Evolutionary conservation across 2,329 filamentous ascomycete genomes (phyloP).

Genomic region (Diaporthe sp.): DNA sequence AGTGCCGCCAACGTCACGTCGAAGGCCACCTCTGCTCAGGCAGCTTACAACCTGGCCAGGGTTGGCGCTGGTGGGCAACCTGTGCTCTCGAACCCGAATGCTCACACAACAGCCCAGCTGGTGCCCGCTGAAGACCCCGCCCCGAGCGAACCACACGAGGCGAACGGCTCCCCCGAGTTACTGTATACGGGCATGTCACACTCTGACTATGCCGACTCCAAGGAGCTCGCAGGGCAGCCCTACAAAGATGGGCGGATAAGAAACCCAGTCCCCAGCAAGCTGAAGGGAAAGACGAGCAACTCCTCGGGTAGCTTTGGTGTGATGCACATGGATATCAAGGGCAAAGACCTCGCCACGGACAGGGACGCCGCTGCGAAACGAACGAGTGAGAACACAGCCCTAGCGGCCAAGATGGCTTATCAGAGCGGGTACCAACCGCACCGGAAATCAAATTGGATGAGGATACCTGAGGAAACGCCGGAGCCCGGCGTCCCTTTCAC

Average conservation of each 20-base stretch:
- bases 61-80: constrained; percentile 18
- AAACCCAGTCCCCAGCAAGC: constrained; percentile 70
- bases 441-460: constrained; percentile 35
- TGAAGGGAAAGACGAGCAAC: constrained; percentile 67
- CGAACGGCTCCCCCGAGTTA: constrained; percentile 13
- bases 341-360: constrained; percentile 56
- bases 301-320: constrained; percentile 71
- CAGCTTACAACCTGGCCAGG: constrained; percentile 22
- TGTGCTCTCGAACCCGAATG: constrained; percentile 22
- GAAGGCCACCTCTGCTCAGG: constrained; percentile 16
- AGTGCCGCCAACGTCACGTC: constrained; percentile 19
- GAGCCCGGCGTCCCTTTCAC: constrained; percentile 32
- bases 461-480: constrained; percentile 28
- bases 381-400: constrained; percentile 69
- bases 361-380: constrained; percentile 67
- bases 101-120: constrained; percentile 29
- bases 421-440: constrained; percentile 57
- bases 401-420: constrained; percentile 66
- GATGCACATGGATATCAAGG: constrained; percentile 67
- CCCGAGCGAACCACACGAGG: constrained; percentile 2
- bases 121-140: constrained; percentile 22
- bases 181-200: constrained; percentile 37
- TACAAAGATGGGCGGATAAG: constrained; percentile 60
- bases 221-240: constrained; percentile 39
- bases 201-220: constrained; percentile 36